A percentile compares a stretch with the other conserved stretches of the same genome.
Evolutionary conservation across 2,329 filamentous ascomycete species (phyloP).

Genomic region (Talaromyces piceae): DNA sequence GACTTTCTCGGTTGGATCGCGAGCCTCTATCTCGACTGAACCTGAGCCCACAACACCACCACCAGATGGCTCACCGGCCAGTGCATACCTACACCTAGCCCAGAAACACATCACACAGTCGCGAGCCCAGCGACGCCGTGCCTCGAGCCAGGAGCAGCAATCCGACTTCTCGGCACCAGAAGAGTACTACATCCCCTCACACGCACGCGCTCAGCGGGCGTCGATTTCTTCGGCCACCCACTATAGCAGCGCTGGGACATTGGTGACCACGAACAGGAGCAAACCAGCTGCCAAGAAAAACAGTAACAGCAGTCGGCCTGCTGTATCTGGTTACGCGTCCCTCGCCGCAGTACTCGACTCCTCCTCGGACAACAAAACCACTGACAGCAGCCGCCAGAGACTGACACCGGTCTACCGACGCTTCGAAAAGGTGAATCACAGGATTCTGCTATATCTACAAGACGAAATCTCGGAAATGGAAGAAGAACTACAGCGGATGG

Average conservation of each 20-base stretch:
- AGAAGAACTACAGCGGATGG: slow-evolving; percentile 64
- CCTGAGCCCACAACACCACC: slow-evolving; percentile 21
- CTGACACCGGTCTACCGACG: slow-evolving; percentile 66
- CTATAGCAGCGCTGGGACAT: not conserved
- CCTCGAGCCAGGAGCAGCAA: slow-evolving; percentile 17
- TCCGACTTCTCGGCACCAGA: slow-evolving; percentile 28
- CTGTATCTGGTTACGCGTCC: slow-evolving; percentile 27
- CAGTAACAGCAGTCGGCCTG: not conserved
- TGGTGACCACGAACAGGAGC: slow-evolving; percentile 5
- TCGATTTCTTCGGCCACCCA: slow-evolving; percentile 3
- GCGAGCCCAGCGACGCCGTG: slow-evolving; percentile 15
- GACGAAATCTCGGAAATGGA: slow-evolving; percentile 78
- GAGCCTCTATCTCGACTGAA: slow-evolving; percentile 20
- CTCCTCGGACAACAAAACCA: slow-evolving; percentile 17
- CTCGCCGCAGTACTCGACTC: slow-evolving; percentile 26
- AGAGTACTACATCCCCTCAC: slow-evolving; percentile 22
- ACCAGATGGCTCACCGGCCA: slow-evolving; percentile 20
- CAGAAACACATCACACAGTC: slow-evolving; percentile 17
- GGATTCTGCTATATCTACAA: slow-evolving; percentile 73
- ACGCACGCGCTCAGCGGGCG: slow-evolving; percentile 15
- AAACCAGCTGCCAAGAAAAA: not conserved
- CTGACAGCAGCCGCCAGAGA: slow-evolving; percentile 17
- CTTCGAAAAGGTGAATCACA: slow-evolving; percentile 75
- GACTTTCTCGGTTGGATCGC: slow-evolving; percentile 25
- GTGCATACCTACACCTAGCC: slow-evolving; percentile 20